Percentiles rank a stretch among this genome's conserved stretches.
Conservation (phyloP, 2,329 filamentous ascomycete genomes). For the Fusarium cicatricum region DNA sequence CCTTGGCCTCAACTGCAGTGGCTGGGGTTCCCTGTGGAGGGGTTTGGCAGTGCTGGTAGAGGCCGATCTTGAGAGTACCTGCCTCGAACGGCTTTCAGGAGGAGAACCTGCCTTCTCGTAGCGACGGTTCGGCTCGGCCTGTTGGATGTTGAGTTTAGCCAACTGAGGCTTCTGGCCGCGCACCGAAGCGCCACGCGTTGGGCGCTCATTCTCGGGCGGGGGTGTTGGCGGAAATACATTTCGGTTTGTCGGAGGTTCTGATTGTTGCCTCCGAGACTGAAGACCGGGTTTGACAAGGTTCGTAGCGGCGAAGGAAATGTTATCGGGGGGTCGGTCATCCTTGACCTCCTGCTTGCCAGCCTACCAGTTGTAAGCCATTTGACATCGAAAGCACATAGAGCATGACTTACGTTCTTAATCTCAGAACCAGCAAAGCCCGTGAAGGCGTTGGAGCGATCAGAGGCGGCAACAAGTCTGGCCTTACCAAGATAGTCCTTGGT, state of each 20-base stretch:
- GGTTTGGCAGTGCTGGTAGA: constrained; percentile 56
- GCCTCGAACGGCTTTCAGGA: constrained; percentile 47
- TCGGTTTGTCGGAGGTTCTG: constrained; percentile 79
- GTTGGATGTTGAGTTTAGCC: constrained; percentile 70
- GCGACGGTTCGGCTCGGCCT: constrained; percentile 57
- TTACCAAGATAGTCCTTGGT: constrained; percentile 98
- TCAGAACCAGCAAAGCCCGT: constrained; percentile 83
- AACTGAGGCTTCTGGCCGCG: constrained; percentile 68
- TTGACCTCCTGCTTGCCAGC: constrained; percentile 63
- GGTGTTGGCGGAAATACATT: constrained; percentile 98
- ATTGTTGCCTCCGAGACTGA: constrained; percentile 82
- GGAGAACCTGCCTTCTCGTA: constrained; percentile 65
- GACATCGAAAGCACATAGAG: constrained; percentile 1
- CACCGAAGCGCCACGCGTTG: constrained; percentile 67
- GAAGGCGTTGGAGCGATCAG: constrained; percentile 81
- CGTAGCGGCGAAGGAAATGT: constrained; percentile 89
- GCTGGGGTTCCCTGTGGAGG: constrained; percentile 50
- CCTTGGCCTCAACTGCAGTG: constrained; percentile 42
- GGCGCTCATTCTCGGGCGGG: constrained; percentile 85
- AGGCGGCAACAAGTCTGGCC: constrained; percentile 89
- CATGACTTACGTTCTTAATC: constrained; percentile 72
- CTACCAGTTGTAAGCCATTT: constrained; percentile 44
- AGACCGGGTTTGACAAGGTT: constrained; percentile 91
- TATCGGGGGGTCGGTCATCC: constrained; percentile 84
- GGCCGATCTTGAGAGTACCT: constrained; percentile 50